Evolutionary conservation across 208 protist genomes (phyloP).

Genomic region (Leishmania aethiopica): DNA sequence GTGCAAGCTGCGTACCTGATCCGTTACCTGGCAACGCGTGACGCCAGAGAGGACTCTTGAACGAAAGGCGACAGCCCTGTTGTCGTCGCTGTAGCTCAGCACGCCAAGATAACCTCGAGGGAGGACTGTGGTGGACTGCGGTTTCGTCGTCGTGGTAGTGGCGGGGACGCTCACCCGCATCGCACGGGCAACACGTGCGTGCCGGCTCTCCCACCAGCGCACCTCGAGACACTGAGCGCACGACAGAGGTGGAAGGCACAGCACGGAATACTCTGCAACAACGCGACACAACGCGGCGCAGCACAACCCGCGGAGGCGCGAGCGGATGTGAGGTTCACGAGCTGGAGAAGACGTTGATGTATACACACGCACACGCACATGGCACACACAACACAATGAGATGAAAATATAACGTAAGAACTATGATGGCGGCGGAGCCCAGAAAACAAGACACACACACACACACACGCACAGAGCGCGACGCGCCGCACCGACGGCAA

Average conservation of each 20-base stretch:
- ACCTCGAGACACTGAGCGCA: not conserved
- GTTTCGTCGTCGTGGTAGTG: not conserved
- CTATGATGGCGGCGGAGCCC: not conserved
- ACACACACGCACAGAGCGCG: not conserved
- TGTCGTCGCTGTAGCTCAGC: not conserved
- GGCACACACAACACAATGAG: not conserved
- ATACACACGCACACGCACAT: not conserved
- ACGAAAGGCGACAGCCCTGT: not conserved
- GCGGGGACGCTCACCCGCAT: not conserved
- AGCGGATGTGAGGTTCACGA: not conserved
- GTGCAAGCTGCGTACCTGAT: not conserved
- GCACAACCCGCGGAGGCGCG: not conserved
- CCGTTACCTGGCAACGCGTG: not conserved
- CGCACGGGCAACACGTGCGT: not conserved
- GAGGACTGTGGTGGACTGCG: not conserved
- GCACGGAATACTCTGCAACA: no score
- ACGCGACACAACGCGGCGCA: not conserved
- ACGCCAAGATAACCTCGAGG: not conserved
- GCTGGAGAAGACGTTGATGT: not conserved
- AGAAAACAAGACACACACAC: not conserved
- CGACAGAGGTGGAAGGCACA: not conserved
- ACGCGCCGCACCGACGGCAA: not conserved
- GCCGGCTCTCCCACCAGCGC: not conserved
- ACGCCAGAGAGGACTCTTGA: not conserved
- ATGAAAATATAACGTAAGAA: slow-evolving; percentile 5